These are phyloP conservation scores for Oemleria cerasiformis DNA, from an alignment of 306 rosid genomes.

Conservation along the genomic window DNA sequence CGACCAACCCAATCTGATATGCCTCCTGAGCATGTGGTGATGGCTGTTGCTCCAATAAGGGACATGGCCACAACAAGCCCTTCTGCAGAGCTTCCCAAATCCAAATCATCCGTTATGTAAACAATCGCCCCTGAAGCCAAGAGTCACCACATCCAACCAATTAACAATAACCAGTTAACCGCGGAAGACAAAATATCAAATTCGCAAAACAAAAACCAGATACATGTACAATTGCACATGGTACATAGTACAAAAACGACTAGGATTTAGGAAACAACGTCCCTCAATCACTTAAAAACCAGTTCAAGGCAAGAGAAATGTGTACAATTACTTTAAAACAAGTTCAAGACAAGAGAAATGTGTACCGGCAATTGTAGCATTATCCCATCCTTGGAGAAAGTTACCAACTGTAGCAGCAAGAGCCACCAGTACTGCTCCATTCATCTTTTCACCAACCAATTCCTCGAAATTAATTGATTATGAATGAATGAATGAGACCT, in stretches of 20 bases:
- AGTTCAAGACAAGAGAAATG: background rate
- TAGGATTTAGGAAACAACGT: no score
- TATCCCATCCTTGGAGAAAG: slow-evolving; percentile 93
- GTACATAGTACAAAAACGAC: no score
- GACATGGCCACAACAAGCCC: slow-evolving; percentile 92
- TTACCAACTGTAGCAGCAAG: slow-evolving; percentile 84
- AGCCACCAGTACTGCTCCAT: slow-evolving; percentile 75
- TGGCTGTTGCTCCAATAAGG: slow-evolving; percentile 66
- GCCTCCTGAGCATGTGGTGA: slow-evolving; percentile 69
- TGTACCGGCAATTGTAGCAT: slow-evolving; percentile 89
- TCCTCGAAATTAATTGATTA: no score
- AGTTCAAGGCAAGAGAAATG: background rate
- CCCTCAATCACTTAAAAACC: no score
- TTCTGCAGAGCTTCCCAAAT: slow-evolving; percentile 42
- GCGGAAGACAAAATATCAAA: background rate
- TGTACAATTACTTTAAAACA: slow-evolving; percentile 24
- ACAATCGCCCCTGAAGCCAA: slow-evolving; percentile 55
- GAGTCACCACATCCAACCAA: background rate
- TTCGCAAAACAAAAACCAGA: background rate
- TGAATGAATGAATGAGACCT: slow-evolving; percentile 5
- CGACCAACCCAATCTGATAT: slow-evolving; percentile 70
- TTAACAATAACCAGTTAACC: background rate
- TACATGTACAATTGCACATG: no score
- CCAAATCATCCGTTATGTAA: slow-evolving; percentile 59
- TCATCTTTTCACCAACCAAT: slow-evolving; percentile 37